These are phyloP conservation scores for Cucumis hystrix DNA, from an alignment of 306 rosid genomes.

Conservation along the genomic window DNA sequence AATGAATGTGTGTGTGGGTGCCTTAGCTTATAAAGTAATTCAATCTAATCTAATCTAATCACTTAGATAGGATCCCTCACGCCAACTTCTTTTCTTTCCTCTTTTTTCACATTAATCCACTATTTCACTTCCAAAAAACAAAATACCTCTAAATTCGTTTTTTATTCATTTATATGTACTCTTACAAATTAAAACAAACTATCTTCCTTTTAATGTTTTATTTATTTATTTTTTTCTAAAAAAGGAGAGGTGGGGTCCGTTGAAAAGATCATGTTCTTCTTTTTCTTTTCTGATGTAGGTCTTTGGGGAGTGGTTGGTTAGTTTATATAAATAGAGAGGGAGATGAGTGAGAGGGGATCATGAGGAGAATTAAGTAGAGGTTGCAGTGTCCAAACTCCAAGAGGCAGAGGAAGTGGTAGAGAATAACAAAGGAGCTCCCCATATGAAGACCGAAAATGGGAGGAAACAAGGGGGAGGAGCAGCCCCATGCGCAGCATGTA, in stretches of 20 bases:
- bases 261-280: neutral
- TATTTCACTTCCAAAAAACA: neutral
- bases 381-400: neutral
- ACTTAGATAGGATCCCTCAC: neutral
- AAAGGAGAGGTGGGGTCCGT: neutral
- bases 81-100: neutral
- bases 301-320: neutral
- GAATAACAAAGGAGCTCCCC: neutral
- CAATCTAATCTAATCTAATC: neutral
- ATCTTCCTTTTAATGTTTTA: too few species aligned
- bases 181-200: too few species aligned
- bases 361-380: too few species aligned
- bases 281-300: neutral
- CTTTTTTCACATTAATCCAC: neutral
- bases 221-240: too few species aligned
- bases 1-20: neutral
- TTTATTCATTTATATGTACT: too few species aligned
- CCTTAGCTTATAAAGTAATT: neutral
- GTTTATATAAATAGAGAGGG: neutral
- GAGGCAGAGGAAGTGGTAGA: neutral
- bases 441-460: constrained; percentile 30
- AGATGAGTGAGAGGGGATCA: neutral
- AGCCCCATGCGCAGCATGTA: constrained; percentile 82
- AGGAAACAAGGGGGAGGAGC: constrained; percentile 36
- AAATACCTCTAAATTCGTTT: too few species aligned